Conservation (phyloP, 2,329 filamentous ascomycete species). For the Arthrobotrys conoides region DNA sequence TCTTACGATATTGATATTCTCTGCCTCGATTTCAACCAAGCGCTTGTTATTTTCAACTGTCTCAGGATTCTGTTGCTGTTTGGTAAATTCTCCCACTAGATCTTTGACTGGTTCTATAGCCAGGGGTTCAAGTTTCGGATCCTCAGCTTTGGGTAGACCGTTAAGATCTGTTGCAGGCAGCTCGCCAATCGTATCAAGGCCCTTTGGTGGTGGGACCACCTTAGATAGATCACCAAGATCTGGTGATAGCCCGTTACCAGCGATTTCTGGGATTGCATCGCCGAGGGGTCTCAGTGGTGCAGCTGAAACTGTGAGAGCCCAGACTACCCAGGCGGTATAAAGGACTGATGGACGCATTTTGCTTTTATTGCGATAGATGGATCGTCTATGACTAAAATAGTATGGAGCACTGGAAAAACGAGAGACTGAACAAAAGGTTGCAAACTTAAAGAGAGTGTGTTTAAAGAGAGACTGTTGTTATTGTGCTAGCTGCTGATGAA, state of each 20-base stretch:
- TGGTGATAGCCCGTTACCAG: no score
- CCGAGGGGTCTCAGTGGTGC: neutral
- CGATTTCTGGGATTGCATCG: no score
- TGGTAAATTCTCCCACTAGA: no score
- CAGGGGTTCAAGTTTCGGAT: no score
- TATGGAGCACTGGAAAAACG: neutral
- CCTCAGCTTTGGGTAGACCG: no score
- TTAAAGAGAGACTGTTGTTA: neutral
- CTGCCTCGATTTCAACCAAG: no score
- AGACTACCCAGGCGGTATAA: neutral
- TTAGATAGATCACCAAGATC: no score
- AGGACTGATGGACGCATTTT: neutral
- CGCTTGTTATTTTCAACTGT: no score
- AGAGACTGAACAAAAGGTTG: neutral
- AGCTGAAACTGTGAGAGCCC: constrained; percentile 11
- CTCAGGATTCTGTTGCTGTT: no score
- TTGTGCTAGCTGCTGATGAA: neutral
- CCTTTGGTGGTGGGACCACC: no score
- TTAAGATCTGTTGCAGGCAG: no score
- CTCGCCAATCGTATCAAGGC: neutral
- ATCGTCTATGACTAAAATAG: neutral
- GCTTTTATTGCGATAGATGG: constrained; percentile 2
- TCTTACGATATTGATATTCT: neutral
- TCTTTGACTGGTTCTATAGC: no score
- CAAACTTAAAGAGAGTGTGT: neutral